Base-by-base conservation (phyloP, 148 eudicot genomes). In the Cornus controversa region DNA sequence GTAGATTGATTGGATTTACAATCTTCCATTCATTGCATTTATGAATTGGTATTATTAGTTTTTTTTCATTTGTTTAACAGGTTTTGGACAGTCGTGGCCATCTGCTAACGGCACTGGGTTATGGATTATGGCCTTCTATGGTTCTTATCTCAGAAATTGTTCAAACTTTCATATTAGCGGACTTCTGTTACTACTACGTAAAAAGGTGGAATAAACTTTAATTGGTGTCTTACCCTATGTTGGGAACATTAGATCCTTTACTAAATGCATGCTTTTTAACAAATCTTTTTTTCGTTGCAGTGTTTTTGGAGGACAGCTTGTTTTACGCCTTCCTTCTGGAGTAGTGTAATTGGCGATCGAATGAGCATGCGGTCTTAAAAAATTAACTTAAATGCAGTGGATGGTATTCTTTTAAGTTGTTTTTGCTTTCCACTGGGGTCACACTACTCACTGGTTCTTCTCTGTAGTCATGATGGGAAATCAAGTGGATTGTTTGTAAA, bases 131-230 rank as follows among this genome's bases (percentile, higher is more conserved):
- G 98, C 97, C 96, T 71, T 88, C 96, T 3, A 90, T 91, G 86
- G 97, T 93, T 70, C 92, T 93, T 31, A 82, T 95, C 71, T 90
- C 97, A 1, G 98, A 91, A 85, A 88, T 92, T 71, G 97, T 95
- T 80, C 98, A 91, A 76, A 95, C 98, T 73, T 93, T 95, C 90
- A 93, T 95, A 73, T 75, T 95, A 64, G 97, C 98, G 8, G 98
- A 95, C 75, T 95, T 95, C 73, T 95, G 98, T 83, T 95, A 95
- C 82, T 95, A 95, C 80, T 95, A 95, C 29, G 91, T 95, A 53
- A 86, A 93, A 90, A 93, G 99, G 97, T 95, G 10, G 11, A 58
- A 47, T 66, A 20, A 63, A 22, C 18, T 74, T 70, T 22, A 50
- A 31, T 18, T 47, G 23, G 10, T 10, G n/a, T 4, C 64, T 31